Percentiles rank a stretch among this genome's conserved stretches.
Conservation (phyloP, 1,139 yeast genomes). For the Candida sp. region DNA sequence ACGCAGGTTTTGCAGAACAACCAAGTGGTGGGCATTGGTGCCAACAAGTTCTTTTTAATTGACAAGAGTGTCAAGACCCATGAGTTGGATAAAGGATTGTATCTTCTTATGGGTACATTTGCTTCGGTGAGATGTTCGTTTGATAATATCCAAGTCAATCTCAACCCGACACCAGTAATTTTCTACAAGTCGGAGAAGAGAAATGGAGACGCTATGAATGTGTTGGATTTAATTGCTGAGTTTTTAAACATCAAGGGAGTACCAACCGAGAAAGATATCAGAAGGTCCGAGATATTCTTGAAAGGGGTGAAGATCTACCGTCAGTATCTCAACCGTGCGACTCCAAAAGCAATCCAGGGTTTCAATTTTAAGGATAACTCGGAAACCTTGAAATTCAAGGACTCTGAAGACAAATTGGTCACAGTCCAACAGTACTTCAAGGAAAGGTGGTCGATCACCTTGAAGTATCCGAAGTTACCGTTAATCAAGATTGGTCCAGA, state of each 20-base stretch:
- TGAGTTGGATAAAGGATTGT: conserved; percentile 14
- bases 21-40: conserved; percentile 14
- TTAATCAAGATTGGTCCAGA: conserved; percentile 14
- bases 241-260: conserved; percentile 6
- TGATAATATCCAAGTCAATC: conserved; percentile 12
- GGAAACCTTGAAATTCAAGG: conserved; percentile 12
- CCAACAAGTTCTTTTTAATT: conserved; percentile 15
- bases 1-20: conserved; percentile 12
- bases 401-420: conserved; percentile 10
- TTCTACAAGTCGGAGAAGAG: conserved; percentile 15
- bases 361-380: conserved; percentile 12
- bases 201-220: conserved; percentile 16
- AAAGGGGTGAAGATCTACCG: conserved; percentile 16
- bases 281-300: conserved; percentile 10
- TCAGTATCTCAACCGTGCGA: conserved; percentile 10
- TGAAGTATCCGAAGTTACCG: conserved; percentile 14
- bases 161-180: conserved; percentile 16
- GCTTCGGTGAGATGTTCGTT: conserved; percentile 16
- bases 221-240: conserved; percentile 14
- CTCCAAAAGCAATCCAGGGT: conserved; percentile 14
- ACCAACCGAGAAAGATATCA: conserved; percentile 12
- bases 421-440: conserved; percentile 13
- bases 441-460: conserved; percentile 11
- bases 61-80: conserved; percentile 10
- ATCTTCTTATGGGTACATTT: conserved; percentile 15